A percentile compares a stretch with the other conserved stretches of the same genome.
Evolutionary conservation across 345 rosid genomes (phyloP).

Genomic region (Salix dunnii): DNA sequence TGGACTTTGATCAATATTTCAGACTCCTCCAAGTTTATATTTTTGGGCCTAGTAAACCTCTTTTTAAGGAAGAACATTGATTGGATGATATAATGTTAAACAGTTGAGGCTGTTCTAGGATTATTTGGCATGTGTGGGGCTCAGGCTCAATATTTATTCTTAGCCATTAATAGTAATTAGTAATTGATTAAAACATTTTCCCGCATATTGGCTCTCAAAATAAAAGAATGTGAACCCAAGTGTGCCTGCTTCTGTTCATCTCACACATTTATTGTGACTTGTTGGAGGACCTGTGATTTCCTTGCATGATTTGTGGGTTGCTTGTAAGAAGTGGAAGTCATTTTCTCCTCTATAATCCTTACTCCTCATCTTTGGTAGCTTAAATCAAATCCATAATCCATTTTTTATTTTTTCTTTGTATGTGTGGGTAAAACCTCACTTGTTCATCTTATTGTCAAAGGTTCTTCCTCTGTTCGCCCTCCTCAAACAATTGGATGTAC

Average conservation of each 20-base stretch:
- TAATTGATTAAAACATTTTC: neutral
- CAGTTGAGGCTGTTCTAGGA: neutral
- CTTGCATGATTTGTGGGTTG: neutral
- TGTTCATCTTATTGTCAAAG: slow-evolving; percentile 80
- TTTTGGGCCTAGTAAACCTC: neutral
- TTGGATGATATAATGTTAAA: neutral
- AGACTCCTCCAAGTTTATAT: neutral
- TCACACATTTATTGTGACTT: neutral
- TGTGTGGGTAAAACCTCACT: slow-evolving; percentile 98
- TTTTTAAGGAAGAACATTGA: too few species aligned
- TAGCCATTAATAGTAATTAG: neutral
- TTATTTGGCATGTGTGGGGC: neutral
- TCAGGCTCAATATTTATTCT: neutral
- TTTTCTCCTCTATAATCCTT: neutral
- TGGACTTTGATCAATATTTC: neutral
- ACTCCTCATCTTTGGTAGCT: neutral
- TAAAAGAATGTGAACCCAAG: neutral
- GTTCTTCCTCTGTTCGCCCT: slow-evolving; percentile 63
- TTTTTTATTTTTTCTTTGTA: slow-evolving; percentile 24
- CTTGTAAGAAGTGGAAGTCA: neutral
- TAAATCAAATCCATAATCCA: slow-evolving; percentile 12
- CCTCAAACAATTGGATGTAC: slow-evolving; percentile 95
- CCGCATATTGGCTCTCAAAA: neutral
- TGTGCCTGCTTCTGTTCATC: neutral
- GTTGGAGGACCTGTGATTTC: neutral